These are phyloP conservation scores for Casuarina equisetifolia DNA, from an alignment of 306 rosid genomes.

Conservation along the genomic window DNA sequence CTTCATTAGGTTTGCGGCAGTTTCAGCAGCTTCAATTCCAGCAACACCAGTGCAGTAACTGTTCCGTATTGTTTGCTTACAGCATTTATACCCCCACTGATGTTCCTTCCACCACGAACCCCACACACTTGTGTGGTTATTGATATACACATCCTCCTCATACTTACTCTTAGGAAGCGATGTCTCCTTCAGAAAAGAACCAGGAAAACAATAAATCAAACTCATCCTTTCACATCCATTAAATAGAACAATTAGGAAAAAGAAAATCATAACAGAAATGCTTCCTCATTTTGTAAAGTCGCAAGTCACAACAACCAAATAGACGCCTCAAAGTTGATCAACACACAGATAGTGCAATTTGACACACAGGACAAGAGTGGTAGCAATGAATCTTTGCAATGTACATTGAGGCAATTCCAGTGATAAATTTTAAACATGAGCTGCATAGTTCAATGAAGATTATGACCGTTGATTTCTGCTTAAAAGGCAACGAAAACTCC, in stretches of 20 bases:
- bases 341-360: not conserved
- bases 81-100: constrained; percentile 74
- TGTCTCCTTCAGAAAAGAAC: constrained; percentile 41
- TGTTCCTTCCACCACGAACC: constrained; percentile 81
- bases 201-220: constrained; percentile 2
- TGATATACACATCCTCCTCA: constrained; percentile 53
- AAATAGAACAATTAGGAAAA: not conserved
- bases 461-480: not conserved
- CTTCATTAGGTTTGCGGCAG: constrained; percentile 52
- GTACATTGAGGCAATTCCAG: not conserved
- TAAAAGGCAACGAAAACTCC: not conserved
- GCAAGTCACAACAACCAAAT: not conserved
- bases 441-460: not conserved
- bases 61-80: constrained; percentile 51
- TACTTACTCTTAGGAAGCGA: constrained; percentile 52
- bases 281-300: not conserved
- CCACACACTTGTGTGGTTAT: constrained; percentile 63
- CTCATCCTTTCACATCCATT: not conserved
- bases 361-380: not conserved
- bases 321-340: not conserved
- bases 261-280: not conserved
- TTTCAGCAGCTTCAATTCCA: constrained; percentile 61
- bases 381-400: not conserved
- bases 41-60: constrained; percentile 66
- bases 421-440: not conserved